Conservation (phyloP, 805 yeast species). For the Zygotorulaspora florentina region DNA sequence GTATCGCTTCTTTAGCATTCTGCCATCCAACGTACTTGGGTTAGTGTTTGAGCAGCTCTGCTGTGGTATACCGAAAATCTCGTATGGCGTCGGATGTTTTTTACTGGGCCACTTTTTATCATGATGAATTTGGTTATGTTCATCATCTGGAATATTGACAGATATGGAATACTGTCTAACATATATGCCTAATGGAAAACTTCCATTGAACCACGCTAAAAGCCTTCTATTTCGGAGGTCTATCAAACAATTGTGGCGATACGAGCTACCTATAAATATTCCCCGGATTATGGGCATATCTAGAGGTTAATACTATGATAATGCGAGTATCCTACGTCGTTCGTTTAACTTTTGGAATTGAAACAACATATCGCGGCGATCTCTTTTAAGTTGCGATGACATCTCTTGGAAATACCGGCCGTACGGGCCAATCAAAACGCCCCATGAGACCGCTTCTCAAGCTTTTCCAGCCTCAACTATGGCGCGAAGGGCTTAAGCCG, state of each 20-base stretch:
- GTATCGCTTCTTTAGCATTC: slow-evolving; percentile 46
- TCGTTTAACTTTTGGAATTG: too few relatives aligned
- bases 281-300: neutral
- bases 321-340: too few relatives aligned
- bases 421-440: neutral
- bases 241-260: neutral
- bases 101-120: slow-evolving; percentile 53
- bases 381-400: neutral
- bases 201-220: neutral
- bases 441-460: neutral
- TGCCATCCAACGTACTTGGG: slow-evolving; percentile 36
- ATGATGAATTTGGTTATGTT: slow-evolving; percentile 2
- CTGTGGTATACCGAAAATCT: slow-evolving; percentile 48
- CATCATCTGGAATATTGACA: neutral
- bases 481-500: slow-evolving; percentile 1
- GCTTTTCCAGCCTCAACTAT: neutral
- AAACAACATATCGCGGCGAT: too few relatives aligned
- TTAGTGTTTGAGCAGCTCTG: neutral
- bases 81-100: slow-evolving; percentile 63
- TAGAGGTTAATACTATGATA: too few relatives aligned
- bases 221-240: neutral
- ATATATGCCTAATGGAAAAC: neutral
- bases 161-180: slow-evolving; percentile 2
- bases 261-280: neutral
- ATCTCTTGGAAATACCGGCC: slow-evolving; percentile 5